Base-by-base conservation (phyloP, 768 basidiomycete species). In the Leucogyrophana mollusca region DNA sequence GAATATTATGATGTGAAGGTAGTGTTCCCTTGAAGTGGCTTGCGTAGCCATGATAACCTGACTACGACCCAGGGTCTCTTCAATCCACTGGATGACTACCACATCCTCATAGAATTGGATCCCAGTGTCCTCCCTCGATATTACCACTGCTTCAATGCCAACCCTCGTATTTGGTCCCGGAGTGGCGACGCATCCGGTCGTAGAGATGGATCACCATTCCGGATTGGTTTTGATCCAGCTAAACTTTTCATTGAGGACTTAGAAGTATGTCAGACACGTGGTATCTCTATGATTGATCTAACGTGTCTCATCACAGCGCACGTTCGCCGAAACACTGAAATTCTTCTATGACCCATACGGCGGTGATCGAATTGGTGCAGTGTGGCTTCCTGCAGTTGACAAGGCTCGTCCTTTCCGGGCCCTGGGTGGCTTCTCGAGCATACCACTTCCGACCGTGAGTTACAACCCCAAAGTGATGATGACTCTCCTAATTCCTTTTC, bases 261-360 rank as follows among this genome's bases (percentile, higher is more conserved):
- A 4, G 77, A 85, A 74, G 93, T 90, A 50, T 38, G 74, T 55
- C 35, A 32, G 14, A 43, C 32, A 34, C 24, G 38, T 45, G 21
- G 27, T 32, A 11, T 42, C 39, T 4, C 1, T 18, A 30, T 11
- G 30, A 30, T 25, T 27, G 21, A 5, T 48, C 33, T 47, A 35
- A 11, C 49, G 47, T 16, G 37, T 23, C 13, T 14, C 49, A 46
- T 43, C 20, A 21, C 48, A 94, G 88, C 73, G 77, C 16, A 67
- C 82, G 4, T 94, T 91, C 58, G 72, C 79, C 1, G 85, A 90
- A 50, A 85, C 85, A 1, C 77, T 90, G 52, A 79, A 88, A 47
- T 73, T 95, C 32, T 99, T 98, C 73, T 80, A 82, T 55, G 94
- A 98, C 53, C 70, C 79, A 0, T 75, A 82, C 25, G 96, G 96